These are phyloP conservation scores for Avena insularis DNA, from an alignment of 176 grass and related monocot species.

Conservation along the genomic window DNA sequence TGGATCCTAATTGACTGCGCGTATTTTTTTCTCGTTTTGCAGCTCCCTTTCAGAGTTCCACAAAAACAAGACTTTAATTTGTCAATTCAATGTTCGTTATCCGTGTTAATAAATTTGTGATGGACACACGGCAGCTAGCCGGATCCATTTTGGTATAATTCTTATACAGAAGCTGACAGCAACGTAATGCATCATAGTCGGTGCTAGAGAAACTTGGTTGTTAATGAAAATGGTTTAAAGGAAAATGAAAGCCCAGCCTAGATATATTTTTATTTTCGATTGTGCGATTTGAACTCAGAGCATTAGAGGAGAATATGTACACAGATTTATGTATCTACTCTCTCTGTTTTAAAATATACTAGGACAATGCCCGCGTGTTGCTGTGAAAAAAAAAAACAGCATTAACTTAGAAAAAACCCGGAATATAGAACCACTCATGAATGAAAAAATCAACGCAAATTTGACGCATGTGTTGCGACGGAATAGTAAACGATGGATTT, in stretches of 20 bases:
- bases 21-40: neutral
- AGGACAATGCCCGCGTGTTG: too few species aligned
- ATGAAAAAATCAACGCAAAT: too few species aligned
- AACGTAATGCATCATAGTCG: neutral
- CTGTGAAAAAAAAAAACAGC: too few species aligned
- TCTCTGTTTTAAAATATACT: too few species aligned
- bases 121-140: neutral
- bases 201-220: neutral
- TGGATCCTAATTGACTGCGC: neutral
- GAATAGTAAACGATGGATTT: too few species aligned
- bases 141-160: neutral
- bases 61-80: neutral
- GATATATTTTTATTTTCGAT: neutral
- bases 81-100: constrained; percentile 6
- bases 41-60: neutral
- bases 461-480: too few species aligned
- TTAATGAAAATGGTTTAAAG: neutral
- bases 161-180: neutral
- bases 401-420: too few species aligned
- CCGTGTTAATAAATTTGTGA: neutral
- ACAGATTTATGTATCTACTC: neutral
- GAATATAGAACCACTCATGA: too few species aligned
- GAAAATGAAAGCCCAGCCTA: neutral
- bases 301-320: neutral
- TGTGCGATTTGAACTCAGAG: neutral